Evolutionary conservation across 495 filamentous ascomycete genomes (phyloP).

Genomic region (Lichina pygmaea): DNA sequence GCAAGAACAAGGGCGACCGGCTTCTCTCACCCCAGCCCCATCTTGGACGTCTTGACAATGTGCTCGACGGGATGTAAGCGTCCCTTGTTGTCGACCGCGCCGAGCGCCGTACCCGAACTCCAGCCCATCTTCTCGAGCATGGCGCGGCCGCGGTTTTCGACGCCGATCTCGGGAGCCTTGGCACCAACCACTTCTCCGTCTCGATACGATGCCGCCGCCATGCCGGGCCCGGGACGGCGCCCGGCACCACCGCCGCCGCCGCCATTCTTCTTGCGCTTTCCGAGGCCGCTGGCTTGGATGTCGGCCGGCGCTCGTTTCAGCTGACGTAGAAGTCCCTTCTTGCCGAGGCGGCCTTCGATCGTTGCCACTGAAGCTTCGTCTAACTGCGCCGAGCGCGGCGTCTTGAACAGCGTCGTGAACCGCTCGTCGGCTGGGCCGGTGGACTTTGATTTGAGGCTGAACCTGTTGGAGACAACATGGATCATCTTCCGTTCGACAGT

Average conservation of each 20-base stretch:
- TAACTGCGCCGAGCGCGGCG: conserved; percentile 27
- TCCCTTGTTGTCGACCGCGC: conserved; percentile 59
- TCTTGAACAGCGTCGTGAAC: conserved; percentile 55
- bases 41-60: conserved; percentile 61
- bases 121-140: conserved; percentile 98
- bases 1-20: too few relatives aligned
- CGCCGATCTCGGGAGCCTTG: conserved; percentile 56
- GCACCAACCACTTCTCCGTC: conserved; percentile 84
- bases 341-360: not conserved
- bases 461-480: conserved; percentile 41
- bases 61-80: conserved; percentile 69
- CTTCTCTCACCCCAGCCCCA: conserved; percentile 38
- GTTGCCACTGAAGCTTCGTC: conserved; percentile 11
- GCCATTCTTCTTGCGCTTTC: not conserved
- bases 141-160: conserved; percentile 55
- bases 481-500: conserved; percentile 46
- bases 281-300: too few relatives aligned
- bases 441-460: conserved; percentile 65
- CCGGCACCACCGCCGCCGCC: not conserved
- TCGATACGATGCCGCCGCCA: conserved; percentile 28
- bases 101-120: conserved; percentile 68
- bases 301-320: too few relatives aligned
- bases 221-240: not conserved
- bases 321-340: not conserved
- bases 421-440: conserved; percentile 43